Evolutionary conservation across 2,329 filamentous ascomycete species (phyloP).

Genomic region (Teratosphaeriaceae sp.): DNA sequence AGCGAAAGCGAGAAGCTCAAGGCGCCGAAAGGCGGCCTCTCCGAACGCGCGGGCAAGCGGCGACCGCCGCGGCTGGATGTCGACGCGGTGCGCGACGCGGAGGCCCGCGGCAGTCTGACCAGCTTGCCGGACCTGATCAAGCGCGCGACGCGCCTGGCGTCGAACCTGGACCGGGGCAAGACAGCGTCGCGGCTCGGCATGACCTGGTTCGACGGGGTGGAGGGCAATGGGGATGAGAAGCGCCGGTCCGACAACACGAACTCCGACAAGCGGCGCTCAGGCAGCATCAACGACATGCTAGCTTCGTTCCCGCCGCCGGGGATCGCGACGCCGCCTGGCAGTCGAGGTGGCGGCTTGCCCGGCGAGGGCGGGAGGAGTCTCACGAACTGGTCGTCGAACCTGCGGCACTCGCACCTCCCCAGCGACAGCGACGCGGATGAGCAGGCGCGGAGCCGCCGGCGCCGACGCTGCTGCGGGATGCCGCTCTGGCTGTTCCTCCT

Average conservation of each 20-base stretch:
- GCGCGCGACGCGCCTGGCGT: slow-evolving; percentile 77
- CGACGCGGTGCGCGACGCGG: slow-evolving; percentile 71
- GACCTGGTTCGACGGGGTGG: slow-evolving; percentile 38
- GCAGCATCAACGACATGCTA: slow-evolving; percentile 58
- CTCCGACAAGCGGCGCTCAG: slow-evolving; percentile 25
- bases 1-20: slow-evolving; percentile 27
- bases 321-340: slow-evolving; percentile 31
- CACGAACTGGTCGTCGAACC: slow-evolving; percentile 9
- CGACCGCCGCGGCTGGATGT: slow-evolving; percentile 72
- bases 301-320: slow-evolving; percentile 55
- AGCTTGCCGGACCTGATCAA: slow-evolving; percentile 87
- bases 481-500: slow-evolving; percentile 72
- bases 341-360: slow-evolving; percentile 6
- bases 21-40: slow-evolving; percentile 26
- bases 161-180: slow-evolving; percentile 78
- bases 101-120: slow-evolving; percentile 81
- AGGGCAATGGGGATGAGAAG: slow-evolving; percentile 22
- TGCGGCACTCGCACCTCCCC: slow-evolving; percentile 18
- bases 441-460: slow-evolving; percentile 5
- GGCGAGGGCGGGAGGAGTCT: slow-evolving; percentile 7
- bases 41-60: slow-evolving; percentile 35
- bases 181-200: slow-evolving; percentile 54
- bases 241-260: slow-evolving; percentile 3
- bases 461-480: slow-evolving; percentile 68
- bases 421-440: slow-evolving; percentile 25